Evolutionary conservation across 345 rosid genomes (phyloP).

Genomic region (Boechera retrofracta): DNA sequence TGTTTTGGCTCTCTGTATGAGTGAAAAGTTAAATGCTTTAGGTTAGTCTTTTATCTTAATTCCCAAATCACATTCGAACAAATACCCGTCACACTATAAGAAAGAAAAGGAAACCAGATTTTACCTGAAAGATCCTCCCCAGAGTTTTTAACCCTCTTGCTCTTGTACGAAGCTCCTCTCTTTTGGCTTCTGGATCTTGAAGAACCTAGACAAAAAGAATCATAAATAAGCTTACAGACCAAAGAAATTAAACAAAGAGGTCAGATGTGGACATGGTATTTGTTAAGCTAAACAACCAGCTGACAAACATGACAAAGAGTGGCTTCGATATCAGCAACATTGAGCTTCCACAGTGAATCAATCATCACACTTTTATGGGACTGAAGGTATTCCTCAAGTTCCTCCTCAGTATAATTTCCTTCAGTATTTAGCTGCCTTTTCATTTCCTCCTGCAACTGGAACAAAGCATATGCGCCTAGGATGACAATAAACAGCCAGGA

Average conservation of each 20-base stretch:
- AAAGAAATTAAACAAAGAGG: slow-evolving; percentile 24
- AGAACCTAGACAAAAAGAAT: slow-evolving; percentile 66
- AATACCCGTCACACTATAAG: neutral
- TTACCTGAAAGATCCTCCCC: slow-evolving; percentile 95
- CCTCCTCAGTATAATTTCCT: slow-evolving; percentile 87
- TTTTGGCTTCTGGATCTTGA: slow-evolving; percentile 82
- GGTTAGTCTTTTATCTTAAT: neutral
- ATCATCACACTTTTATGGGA: slow-evolving; percentile 90
- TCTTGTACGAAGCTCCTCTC: slow-evolving; percentile 89
- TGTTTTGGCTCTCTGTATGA: slow-evolving; percentile 66
- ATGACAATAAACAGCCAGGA: slow-evolving; percentile 33
- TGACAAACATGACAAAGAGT: slow-evolving; percentile 97
- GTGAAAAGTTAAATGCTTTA: slow-evolving; percentile 9
- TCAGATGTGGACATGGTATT: slow-evolving; percentile 19
- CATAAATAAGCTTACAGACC: slow-evolving; percentile 41
- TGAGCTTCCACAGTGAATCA: slow-evolving; percentile 98
- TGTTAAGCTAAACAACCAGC: slow-evolving; percentile 68
- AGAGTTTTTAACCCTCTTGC: slow-evolving; percentile 94
- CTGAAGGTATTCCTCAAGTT: slow-evolving; percentile 88
- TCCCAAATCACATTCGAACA: slow-evolving; percentile 20
- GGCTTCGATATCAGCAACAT: slow-evolving; percentile 95
- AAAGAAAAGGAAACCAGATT: neutral
- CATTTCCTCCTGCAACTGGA: slow-evolving; percentile 99
- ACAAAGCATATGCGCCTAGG: slow-evolving; percentile 90
- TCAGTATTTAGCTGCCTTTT: slow-evolving; percentile 83